A percentile compares a stretch with the other conserved stretches of the same genome.
These are phyloP conservation scores for Botryotinia calthae DNA, from an alignment of 2,329 filamentous ascomycete species.

Conservation along the genomic window DNA sequence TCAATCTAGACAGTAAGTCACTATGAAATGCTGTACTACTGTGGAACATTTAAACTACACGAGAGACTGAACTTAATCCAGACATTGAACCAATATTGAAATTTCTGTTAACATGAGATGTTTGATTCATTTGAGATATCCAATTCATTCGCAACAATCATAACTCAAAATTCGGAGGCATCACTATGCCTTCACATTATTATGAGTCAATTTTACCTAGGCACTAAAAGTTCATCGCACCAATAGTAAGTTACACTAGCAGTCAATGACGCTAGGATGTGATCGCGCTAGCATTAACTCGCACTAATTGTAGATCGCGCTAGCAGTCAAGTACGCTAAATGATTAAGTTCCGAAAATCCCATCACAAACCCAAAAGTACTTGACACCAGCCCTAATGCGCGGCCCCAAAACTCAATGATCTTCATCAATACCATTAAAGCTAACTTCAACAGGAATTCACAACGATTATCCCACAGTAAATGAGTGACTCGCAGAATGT, in stretches of 20 bases:
- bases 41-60: not conserved
- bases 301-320: not conserved
- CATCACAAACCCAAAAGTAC: not conserved
- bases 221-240: not conserved
- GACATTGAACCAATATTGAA: not conserved
- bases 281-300: too few relatives aligned
- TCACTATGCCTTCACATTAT: not conserved
- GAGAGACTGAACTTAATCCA: too few relatives aligned
- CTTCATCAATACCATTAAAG: not conserved
- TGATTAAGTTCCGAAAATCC: not conserved
- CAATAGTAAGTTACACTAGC: not conserved
- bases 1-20: fast-evolving
- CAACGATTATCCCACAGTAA: fast-evolving
- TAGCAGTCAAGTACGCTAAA: not conserved
- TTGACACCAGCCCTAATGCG: not conserved
- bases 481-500: not conserved
- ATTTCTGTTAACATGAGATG: fast-evolving
- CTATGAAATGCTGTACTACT: fast-evolving
- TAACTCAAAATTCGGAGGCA: not conserved
- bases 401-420: not conserved
- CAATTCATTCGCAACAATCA: not conserved
- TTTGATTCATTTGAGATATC: fast-evolving
- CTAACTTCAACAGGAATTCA: not conserved
- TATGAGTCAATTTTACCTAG: fast-evolving
- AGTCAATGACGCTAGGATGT: too few relatives aligned